Base-by-base conservation (phyloP, 306 rosid species). In the Rosa chinensis region DNA sequence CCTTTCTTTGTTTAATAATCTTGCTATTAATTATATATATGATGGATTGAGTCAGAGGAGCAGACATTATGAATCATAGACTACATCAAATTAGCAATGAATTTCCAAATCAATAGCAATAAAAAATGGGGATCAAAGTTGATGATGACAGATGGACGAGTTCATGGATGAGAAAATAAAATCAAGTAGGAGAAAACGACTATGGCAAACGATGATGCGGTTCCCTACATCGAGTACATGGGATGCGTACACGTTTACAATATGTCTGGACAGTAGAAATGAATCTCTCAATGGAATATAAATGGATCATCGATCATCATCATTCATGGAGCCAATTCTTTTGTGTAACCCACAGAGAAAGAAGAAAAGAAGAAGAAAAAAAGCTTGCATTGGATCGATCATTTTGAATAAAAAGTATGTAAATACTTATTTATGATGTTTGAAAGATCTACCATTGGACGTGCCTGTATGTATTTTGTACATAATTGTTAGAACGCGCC, bases 211-310 rank as follows among this genome's bases (percentile, higher is more conserved):
- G 73, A 70, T 71, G 77, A 72, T 66, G 79, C 66, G 84, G 81
- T 77, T 79, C 81, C 87, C 81, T 66, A 0, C 39, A 39, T 20
- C 66, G 73, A 84, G 73, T 55, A 72, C 84, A 72, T 4, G 75
- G 47, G 44, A 37, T 52, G 78, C 62, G 39, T 52, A 52, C 73
- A 45, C 79, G 69, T 67, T 81, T 75, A 61, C 66, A 63, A 63
- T 42, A 63, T 71, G 48, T 50, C 23, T 47, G 59, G 21, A 44
- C 56, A 53, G n/a, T 21, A n/a, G 32, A 13, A 32, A 58, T 64
- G 37, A 1, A 14, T 63, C 43, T 63, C 20, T 35, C 21, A 13
- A 35, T 35, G n/a, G 4, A 35, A 35, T 17, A 37, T 16, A 45
- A 17, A 32, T 16, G n/a, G 10, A 64, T 64, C 45, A 64, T 64